Evolutionary conservation across 768 basidiomycete genomes (phyloP).

Genomic region (Leccinum truebloodii): DNA sequence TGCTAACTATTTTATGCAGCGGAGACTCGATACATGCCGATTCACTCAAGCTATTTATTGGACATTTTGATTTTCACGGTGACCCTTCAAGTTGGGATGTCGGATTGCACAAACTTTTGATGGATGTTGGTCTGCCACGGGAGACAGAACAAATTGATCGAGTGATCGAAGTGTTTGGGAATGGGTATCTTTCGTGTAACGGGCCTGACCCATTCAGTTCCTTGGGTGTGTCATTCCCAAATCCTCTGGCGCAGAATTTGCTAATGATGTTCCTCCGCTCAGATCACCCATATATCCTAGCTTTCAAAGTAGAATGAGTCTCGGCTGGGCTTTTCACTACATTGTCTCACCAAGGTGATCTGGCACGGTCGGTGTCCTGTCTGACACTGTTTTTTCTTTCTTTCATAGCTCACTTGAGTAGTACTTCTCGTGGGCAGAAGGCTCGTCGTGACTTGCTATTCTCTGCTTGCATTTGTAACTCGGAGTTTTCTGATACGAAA

Average conservation of each 20-base stretch:
- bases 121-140: conserved; percentile 88
- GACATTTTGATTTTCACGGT: conserved; percentile 73
- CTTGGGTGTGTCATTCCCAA: conserved; percentile 52
- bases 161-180: conserved; percentile 94
- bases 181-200: conserved; percentile 81
- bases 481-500: too few species aligned
- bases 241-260: background rate
- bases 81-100: conserved; percentile 78
- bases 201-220: conserved; percentile 68
- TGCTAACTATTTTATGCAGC: conserved; percentile 41
- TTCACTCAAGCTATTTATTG: conserved; percentile 72
- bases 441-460: too few species aligned
- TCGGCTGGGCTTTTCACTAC: too few species aligned
- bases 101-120: conserved; percentile 85
- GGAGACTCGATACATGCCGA: conserved; percentile 66
- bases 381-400: too few species aligned
- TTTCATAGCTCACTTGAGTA: too few species aligned
- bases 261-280: conserved; percentile 4
- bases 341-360: too few species aligned
- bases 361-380: too few species aligned
- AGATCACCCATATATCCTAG: conserved; percentile 95
- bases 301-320: conserved; percentile 54
- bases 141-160: conserved; percentile 99
- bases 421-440: too few species aligned
- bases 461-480: too few species aligned